Evolutionary conservation across 805 yeast species (phyloP).

Genomic region (Grigorovia humatica): DNA sequence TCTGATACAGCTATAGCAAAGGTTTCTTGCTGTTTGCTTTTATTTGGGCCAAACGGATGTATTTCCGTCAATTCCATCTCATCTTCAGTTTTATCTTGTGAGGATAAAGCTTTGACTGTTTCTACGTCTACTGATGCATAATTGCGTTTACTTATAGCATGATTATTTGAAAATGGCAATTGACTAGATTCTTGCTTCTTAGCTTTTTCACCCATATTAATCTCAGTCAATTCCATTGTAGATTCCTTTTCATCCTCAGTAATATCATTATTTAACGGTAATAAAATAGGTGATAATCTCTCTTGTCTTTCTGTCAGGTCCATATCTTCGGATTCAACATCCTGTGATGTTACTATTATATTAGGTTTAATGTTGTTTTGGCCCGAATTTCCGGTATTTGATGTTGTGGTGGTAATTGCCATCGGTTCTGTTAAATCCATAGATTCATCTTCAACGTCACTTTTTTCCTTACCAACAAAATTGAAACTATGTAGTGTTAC

Average conservation of each 20-base stretch:
- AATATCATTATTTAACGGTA: not conserved
- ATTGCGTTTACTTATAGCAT: no score
- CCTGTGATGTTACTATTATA: not conserved
- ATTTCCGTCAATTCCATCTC: conserved; percentile 6
- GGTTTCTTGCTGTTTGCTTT: not conserved
- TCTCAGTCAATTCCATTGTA: conserved; percentile 10
- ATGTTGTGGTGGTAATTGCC: not conserved
- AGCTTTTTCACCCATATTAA: not conserved
- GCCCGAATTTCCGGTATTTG: not conserved
- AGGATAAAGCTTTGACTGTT: no score
- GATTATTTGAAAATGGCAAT: not conserved
- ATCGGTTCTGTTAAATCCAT: conserved; percentile 7
- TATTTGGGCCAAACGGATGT: not conserved
- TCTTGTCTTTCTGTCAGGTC: conserved; percentile 5
- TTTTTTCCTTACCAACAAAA: conserved; percentile 19
- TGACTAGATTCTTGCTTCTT: not conserved
- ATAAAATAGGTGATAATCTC: conserved; percentile 4
- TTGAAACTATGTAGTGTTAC: conserved; percentile 54
- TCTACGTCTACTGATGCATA: not conserved
- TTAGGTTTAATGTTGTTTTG: not conserved
- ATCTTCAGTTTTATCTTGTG: not conserved
- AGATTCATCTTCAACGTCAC: not conserved
- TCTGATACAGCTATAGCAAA: no score
- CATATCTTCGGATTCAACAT: not conserved
- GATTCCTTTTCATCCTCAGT: not conserved